These are phyloP conservation scores for Starmerella stigmatis DNA, from an alignment of 805 yeast genomes.

Conservation along the genomic window DNA sequence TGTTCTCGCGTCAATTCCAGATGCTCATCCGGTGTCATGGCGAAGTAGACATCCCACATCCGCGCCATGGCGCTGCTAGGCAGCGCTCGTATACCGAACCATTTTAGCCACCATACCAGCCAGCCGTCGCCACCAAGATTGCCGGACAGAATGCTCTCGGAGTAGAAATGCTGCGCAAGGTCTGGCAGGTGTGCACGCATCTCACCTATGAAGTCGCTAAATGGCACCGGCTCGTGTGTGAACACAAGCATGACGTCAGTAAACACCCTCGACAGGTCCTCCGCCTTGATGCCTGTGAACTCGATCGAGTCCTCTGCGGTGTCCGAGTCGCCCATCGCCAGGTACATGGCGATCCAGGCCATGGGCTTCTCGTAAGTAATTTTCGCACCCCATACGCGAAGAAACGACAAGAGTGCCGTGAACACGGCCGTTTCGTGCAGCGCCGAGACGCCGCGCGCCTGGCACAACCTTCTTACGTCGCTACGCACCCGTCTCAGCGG, in stretches of 20 bases:
- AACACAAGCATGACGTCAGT: constrained; percentile 15
- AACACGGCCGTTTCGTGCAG: constrained; percentile 5
- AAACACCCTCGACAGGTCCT: constrained; percentile 9
- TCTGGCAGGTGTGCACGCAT: constrained; percentile 62
- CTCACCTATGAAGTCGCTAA: constrained; percentile 47
- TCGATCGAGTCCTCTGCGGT: constrained; percentile 45
- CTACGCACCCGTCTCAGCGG: constrained; percentile 29
- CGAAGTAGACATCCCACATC: constrained; percentile 77
- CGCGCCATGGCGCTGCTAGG: constrained; percentile 73
- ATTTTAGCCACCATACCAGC: constrained; percentile 92
- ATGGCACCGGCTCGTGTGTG: constrained; percentile 10
- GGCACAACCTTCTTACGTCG: constrained; percentile 26
- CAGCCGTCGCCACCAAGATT: constrained; percentile 64
- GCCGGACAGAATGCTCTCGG: constrained; percentile 58
- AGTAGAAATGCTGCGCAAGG: constrained; percentile 60
- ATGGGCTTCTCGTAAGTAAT: constrained; percentile 72
- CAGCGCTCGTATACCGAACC: constrained; percentile 79
- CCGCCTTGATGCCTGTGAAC: constrained; percentile 26
- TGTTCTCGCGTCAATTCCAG: constrained; percentile 32
- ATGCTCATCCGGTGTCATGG: constrained; percentile 38
- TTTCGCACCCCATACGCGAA: constrained; percentile 66
- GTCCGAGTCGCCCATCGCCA: constrained; percentile 45
- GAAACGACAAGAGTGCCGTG: constrained; percentile 34
- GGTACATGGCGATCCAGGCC: constrained; percentile 77
- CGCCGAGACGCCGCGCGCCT: constrained; percentile 1